Evolutionary conservation across 2,329 filamentous ascomycete genomes (phyloP), one percentile per base, ranked within the genome.

Genomic region (Amylocarpus encephaloides): DNA sequence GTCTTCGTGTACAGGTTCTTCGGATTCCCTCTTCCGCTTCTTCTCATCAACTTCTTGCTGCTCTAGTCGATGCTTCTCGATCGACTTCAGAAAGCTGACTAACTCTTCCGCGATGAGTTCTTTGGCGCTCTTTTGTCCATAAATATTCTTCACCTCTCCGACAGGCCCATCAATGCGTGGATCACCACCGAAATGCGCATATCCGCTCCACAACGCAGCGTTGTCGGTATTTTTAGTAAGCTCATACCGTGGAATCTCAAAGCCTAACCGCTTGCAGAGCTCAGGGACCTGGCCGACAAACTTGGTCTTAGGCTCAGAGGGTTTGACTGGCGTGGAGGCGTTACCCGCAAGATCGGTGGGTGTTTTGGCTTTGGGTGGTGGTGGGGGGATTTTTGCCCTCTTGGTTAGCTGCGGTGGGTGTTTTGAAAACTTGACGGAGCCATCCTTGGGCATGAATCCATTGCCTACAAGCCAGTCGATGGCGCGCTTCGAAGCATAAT

Each of bases 71-170:
- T 60, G 53, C 18, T 51, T 54, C 45, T 66, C 61, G 33, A 74
- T 65, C 13, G 61, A 62, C 46, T 64, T 60, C 40, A 77, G 56
- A 40, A 73, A 65, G 22, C 47, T 57, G 29, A 72, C 49, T 9
- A 74, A 67, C 32, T 63, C 48, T 50, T 65, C 60, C n/a, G 74
- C 74, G 61, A 73, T 71, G 53, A 69, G 68, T 51, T 77, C 71
- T 60, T 71, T 75, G 0, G 73, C 73, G 43, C 66, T 71, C 62
- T 74, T 75, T 66, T 71, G 72, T 2, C 75, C 75, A 53, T 64
- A 71, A 0, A 77, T 62, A 48, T 70, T 64, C 0, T 62, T 52
- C 2, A 73, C 68, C 48, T 69, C 61, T 19, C 71, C 74, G 15
- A 77, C 58, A 2, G 66, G 63, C 0, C 66, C 66, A 2, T 59